A percentile compares a stretch with the other conserved stretches of the same genome.
These are phyloP conservation scores for Boletus rufocinnamomeus DNA, from an alignment of 768 basidiomycete genomes.

Conservation along the genomic window DNA sequence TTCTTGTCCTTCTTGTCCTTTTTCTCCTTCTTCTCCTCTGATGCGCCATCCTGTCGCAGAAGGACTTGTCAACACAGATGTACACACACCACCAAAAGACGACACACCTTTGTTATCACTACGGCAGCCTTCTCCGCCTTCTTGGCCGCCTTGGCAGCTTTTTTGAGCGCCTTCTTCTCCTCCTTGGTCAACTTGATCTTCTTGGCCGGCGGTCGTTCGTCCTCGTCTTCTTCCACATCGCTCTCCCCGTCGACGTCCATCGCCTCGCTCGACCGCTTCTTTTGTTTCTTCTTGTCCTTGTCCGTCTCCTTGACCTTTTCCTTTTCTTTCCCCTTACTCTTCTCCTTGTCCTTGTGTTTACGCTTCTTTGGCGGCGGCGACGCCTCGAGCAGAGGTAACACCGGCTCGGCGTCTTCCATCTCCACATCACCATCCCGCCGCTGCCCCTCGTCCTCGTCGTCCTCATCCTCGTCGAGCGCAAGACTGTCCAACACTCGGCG, in stretches of 20 bases:
- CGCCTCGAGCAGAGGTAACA: constrained; percentile 59
- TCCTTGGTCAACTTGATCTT: constrained; percentile 81
- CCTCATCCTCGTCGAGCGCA: constrained; percentile 65
- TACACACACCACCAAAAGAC: constrained; percentile 1
- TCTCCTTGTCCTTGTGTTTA: constrained; percentile 44
- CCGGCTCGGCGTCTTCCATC: constrained; percentile 45
- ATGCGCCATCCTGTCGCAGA: constrained; percentile 32
- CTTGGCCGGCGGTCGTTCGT: constrained; percentile 57
- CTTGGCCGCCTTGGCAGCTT: constrained; percentile 68
- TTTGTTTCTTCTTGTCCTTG: constrained; percentile 24
- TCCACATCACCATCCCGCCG: constrained; percentile 39
- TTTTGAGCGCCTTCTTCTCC: constrained; percentile 84
- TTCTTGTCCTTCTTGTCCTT: constrained; percentile 44
- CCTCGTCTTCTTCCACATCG: constrained; percentile 37
- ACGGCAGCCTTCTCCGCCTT: constrained; percentile 45
- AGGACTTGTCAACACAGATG: background rate
- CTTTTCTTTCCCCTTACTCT: constrained; percentile 11
- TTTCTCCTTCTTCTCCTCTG: constrained; percentile 43
- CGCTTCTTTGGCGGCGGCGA: constrained; percentile 63
- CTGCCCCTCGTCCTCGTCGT: constrained; percentile 42
- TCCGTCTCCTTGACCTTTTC: background rate
- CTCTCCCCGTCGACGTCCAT: constrained; percentile 64
- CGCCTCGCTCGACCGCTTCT: constrained; percentile 67
- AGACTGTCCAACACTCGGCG: constrained; percentile 83
- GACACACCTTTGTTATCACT: constrained; percentile 38